Evolutionary conservation across 2,329 filamentous ascomycete species (phyloP).

Genomic region (Westerdykella ornata): DNA sequence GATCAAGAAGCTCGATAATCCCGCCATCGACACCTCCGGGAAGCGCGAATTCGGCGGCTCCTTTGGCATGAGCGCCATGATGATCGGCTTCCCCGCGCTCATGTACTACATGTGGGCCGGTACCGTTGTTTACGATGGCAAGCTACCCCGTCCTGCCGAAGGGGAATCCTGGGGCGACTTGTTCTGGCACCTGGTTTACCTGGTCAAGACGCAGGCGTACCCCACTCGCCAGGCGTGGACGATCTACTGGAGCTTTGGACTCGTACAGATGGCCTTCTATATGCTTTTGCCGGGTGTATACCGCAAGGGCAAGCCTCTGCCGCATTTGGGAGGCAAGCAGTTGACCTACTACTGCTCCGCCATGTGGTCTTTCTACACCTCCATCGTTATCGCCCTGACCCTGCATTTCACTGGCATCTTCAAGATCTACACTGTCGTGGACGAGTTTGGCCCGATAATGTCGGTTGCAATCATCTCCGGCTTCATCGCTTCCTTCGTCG

Average conservation of each 20-base stretch:
- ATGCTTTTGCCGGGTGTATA: slow-evolving; percentile 72
- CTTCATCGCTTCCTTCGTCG: slow-evolving; percentile 72
- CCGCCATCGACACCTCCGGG: slow-evolving; percentile 42
- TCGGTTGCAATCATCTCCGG: slow-evolving; percentile 89
- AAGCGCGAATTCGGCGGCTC: slow-evolving; percentile 82
- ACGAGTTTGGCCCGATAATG: slow-evolving; percentile 90
- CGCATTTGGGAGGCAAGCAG: slow-evolving; percentile 75
- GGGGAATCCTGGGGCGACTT: slow-evolving; percentile 68
- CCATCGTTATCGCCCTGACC: slow-evolving; percentile 60
- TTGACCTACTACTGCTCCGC: slow-evolving; percentile 93
- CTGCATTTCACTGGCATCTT: slow-evolving; percentile 82
- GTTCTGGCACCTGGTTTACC: slow-evolving; percentile 58
- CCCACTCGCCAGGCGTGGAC: slow-evolving; percentile 76
- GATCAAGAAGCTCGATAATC: slow-evolving; percentile 29
- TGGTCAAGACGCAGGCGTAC: slow-evolving; percentile 79
- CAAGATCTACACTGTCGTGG: slow-evolving; percentile 83
- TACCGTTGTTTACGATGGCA: slow-evolving; percentile 83
- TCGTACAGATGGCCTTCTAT: slow-evolving; percentile 79
- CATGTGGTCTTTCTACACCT: slow-evolving; percentile 79
- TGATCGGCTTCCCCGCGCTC: slow-evolving; percentile 84
- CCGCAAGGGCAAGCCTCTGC: slow-evolving; percentile 79
- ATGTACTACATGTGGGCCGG: slow-evolving; percentile 99
- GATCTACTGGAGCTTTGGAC: slow-evolving; percentile 91
- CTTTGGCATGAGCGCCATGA: slow-evolving; percentile 71
- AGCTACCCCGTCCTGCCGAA: slow-evolving; percentile 60